phyloP scores from a whole-genome alignment of 148 eudicot genomes.

The Silene conica region DNA sequence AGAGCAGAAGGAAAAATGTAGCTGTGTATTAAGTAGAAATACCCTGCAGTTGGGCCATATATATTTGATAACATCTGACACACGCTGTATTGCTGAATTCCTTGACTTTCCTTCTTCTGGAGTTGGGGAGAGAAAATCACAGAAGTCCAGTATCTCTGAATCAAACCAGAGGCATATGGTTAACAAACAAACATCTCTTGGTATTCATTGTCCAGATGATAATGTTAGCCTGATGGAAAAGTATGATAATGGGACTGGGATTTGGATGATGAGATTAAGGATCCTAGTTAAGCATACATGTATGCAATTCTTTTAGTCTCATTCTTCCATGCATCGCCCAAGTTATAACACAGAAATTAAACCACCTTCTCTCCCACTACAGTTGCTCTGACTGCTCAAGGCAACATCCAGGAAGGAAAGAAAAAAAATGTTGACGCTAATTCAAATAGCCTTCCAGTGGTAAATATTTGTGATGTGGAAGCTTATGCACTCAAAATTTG shows the following conservation, averaged over 20 bases:
- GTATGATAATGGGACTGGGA: not conserved
- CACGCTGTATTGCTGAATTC: constrained; percentile 61
- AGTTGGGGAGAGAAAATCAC: constrained; percentile 92
- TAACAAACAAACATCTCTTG: constrained; percentile 6
- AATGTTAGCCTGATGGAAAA: not conserved
- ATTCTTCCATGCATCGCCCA: not conserved
- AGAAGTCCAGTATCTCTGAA: constrained; percentile 91
- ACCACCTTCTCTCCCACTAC: not conserved
- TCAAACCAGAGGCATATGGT: constrained; percentile 8
- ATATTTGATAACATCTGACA: constrained; percentile 68
- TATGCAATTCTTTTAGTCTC: not conserved
- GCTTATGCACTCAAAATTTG: not conserved
- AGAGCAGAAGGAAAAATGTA: not conserved
- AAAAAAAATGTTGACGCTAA: not conserved
- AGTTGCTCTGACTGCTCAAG: too few relatives aligned
- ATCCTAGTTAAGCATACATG: not conserved
- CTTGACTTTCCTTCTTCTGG: constrained; percentile 72
- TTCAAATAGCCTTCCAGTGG: not conserved
- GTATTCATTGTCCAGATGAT: not conserved
- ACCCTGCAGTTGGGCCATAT: constrained; percentile 95
- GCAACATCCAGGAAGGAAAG: not conserved
- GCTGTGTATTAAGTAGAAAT: not conserved
- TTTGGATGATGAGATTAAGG: not conserved
- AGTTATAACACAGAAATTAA: not conserved
- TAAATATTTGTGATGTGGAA: not conserved